Evolutionary conservation across 2,329 filamentous ascomycete species (phyloP).

Genomic region (Akanthomyces dipterigenus): DNA sequence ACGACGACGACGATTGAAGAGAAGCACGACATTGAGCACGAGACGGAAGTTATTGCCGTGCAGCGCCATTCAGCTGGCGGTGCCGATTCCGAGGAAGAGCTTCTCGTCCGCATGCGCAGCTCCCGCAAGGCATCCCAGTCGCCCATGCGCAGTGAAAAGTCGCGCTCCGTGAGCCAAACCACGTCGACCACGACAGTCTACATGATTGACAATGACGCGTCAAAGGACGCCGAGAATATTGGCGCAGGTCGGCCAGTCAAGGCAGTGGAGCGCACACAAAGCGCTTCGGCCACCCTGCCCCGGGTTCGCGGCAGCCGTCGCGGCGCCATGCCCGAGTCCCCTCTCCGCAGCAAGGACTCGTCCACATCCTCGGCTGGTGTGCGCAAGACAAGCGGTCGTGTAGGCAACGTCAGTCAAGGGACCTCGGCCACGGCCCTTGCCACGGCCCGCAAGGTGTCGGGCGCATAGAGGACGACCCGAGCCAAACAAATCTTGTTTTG

Average conservation of each 20-base stretch:
- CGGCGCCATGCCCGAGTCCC: conserved; percentile 40
- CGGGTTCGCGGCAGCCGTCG: conserved; percentile 58
- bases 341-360: conserved; percentile 44
- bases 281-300: conserved; percentile 49
- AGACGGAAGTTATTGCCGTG: conserved; percentile 54
- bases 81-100: conserved; percentile 77
- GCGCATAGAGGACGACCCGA: conserved; percentile 25
- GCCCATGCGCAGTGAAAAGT: conserved; percentile 54
- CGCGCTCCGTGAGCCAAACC: conserved; percentile 68
- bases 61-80: conserved; percentile 53
- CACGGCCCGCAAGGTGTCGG: conserved; percentile 49
- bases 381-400: conserved; percentile 59
- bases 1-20: conserved; percentile 36
- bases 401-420: conserved; percentile 49
- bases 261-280: conserved; percentile 47
- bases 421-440: conserved; percentile 36
- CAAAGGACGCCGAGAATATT: conserved; percentile 66
- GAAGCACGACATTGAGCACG: conserved; percentile 46
- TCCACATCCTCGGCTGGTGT: conserved; percentile 34
- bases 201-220: conserved; percentile 58
- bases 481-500: conserved; percentile 13
- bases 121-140: conserved; percentile 59
- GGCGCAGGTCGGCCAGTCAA: conserved; percentile 54
- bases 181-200: conserved; percentile 61
- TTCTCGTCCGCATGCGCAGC: conserved; percentile 66